Percentiles rank a stretch among this genome's conserved stretches.
phyloP scores from a whole-genome alignment of 768 basidiomycete species.

The Lyophyllum atratum region DNA sequence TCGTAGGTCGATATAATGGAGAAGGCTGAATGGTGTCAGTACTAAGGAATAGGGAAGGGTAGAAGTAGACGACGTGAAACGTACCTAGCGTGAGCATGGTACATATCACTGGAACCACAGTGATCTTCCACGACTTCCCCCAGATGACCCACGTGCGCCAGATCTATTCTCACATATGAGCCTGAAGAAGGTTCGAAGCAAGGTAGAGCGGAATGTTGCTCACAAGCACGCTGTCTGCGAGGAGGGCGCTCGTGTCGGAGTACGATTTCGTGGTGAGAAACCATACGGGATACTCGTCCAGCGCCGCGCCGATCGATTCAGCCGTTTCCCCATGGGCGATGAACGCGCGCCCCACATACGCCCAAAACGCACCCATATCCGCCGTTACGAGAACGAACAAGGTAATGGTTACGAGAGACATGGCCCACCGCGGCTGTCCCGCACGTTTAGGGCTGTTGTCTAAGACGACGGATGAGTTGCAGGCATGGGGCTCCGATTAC shows the following conservation, averaged over 20 bases:
- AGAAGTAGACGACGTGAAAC: not conserved
- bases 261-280: conserved; percentile 5
- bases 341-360: conserved; percentile 13
- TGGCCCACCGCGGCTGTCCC: conserved; percentile 1
- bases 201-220: not conserved
- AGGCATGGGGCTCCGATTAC: not conserved
- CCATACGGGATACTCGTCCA: conserved; percentile 12
- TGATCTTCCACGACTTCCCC: conserved; percentile 11
- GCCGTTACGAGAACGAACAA: conserved; percentile 11
- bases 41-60: not conserved
- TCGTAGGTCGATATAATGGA: conserved; percentile 13
- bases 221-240: conserved; percentile 14
- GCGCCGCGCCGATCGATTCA: conserved; percentile 1
- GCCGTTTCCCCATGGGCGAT: conserved; percentile 11
- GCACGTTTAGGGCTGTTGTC: conserved; percentile 4
- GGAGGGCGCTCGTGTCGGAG: conserved; percentile 8
- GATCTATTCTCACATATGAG: not conserved
- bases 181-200: too few species aligned
- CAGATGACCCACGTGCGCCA: conserved; percentile 19
- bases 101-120: conserved; percentile 7
- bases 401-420: conserved; percentile 7
- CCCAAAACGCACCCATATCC: conserved; percentile 16
- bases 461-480: not conserved
- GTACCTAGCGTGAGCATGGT: conserved; percentile 10
- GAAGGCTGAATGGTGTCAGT: conserved; percentile 1